Evolutionary conservation across 257 asterid genomes (phyloP).

Genomic region (Solanum virginianum): DNA sequence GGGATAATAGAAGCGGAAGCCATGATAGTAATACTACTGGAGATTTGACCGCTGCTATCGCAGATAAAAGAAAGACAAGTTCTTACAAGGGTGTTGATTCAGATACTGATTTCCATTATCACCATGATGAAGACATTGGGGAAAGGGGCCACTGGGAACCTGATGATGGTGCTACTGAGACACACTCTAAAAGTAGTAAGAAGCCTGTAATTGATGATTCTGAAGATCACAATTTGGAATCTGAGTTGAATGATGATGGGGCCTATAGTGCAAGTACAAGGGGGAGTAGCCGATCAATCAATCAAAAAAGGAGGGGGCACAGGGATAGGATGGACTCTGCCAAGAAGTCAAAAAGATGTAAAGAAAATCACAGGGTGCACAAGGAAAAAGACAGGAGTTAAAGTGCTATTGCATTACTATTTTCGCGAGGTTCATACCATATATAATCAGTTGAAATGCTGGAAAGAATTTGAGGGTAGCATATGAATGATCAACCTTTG

Average conservation of each 20-base stretch:
- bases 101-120: not conserved
- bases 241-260: not conserved
- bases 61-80: conserved; percentile 14
- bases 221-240: not conserved
- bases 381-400: not conserved
- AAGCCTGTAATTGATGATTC: not conserved
- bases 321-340: not conserved
- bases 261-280: not conserved
- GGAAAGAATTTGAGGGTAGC: not conserved
- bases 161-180: conserved; percentile 3
- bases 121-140: conserved; percentile 11
- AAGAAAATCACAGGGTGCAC: not conserved
- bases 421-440: not conserved
- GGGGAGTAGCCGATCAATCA: not conserved
- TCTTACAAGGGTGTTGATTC: conserved; percentile 7
- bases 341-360: not conserved
- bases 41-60: conserved; percentile 18
- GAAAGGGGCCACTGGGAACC: conserved; percentile 58
- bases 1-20: conserved; percentile 14
- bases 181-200: not conserved
- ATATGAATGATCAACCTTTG: not conserved
- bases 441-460: not conserved
- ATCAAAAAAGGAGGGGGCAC: not conserved
- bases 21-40: conserved; percentile 8
- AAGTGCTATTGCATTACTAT: not conserved